Evolutionary conservation across 805 yeast genomes (phyloP), one percentile per base, ranked within the genome.

Genomic region (Sungouiella thailandica): DNA sequence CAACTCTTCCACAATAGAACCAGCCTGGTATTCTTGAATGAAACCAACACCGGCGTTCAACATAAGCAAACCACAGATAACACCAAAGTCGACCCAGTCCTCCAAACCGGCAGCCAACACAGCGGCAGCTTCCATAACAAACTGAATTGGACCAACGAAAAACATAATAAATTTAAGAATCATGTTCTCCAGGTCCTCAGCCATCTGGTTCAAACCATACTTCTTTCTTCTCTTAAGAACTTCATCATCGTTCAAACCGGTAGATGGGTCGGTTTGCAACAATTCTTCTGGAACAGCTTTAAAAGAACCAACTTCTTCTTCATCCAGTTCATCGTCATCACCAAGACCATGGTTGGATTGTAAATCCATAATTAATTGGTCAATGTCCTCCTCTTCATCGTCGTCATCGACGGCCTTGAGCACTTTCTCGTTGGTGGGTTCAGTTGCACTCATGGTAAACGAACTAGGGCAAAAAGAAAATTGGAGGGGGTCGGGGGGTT

Each of bases 41-140:
- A 88, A 88, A 78, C 97, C 97, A 64, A 88, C 96, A 55, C 71
- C 69, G 47, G 96, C 96, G 70, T 88, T 88, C 62, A 88, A 78
- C 65, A 80, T 52, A 54, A 88, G 74, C 53, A 88, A 70, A 69
- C 83, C 96, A 67, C 85, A 79, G 62, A 88, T 88, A 63, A 88
- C 97, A 79, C 97, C 96, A 74, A 88, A 88, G 78, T 88, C 96
- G 59, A 88, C 96, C 96, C 96, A 88, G 73, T 89, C 96, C 72
- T 86, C 86, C 55, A 86, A 75, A 80, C 95, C 96, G 49, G 95
- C 95, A 59, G 96, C 95, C 65, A 86, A 72, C 47, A 86, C 76
- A 53, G 96, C 95, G 57, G 96, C 96, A 58, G 90, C 94, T 72
- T 86, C 95, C 96, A 86, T 86, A 60, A 86, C 95, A 80, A 87